Base-by-base conservation (phyloP, 1,284 basidiomycete genomes). In the Tetrapyrgos nigripes region DNA sequence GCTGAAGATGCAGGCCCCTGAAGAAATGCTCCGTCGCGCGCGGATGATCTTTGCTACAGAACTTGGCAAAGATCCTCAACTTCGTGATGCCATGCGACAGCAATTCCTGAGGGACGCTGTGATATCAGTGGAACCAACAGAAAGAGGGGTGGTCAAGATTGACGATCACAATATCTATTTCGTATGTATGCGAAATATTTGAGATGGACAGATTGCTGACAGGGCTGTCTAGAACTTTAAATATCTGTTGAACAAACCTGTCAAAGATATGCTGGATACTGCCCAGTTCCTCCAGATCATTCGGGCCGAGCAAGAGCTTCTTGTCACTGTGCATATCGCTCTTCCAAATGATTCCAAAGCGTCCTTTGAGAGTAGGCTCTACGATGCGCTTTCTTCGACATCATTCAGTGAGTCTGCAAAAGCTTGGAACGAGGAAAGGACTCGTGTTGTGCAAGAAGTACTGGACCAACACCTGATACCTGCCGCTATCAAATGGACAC, bases 261-360 rank as follows among this genome's bases (percentile, higher is more conserved):
- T 94, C 29, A 73, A 73, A n/a, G 83, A 87, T 6, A 89, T 98
- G 83, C 70, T 88, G 46, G 82, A 88, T 62, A 82, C 81, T 0
- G 79, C 92, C 8, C 94, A 97, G 68, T 97, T 97, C 76, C 79
- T 99, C 29, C 89, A 95, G 65, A 97, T 99, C 64, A 85, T 99
- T 9, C 84, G 88, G 47, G 97, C 97, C 1, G 97, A 99, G 74
- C 79, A 88, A 13, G 93, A 98, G 60, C 88, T 91, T 50, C 82
- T 98, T 37, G 87, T 99, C 68, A 93, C 82, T 1, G 84, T 97
- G 50, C 79, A 85, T 17, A 86, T 99, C 62, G 79, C 80, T 37
- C 79, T 98, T 19, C 84, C 86, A n/a, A 76, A 84, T 6, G 83
- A 86, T 3, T 79, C 82, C 14, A 85, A 88, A 65, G 76, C 83